phyloP scores from a whole-genome alignment of 331 rosid genomes.

The Dryas integrifolia region DNA sequence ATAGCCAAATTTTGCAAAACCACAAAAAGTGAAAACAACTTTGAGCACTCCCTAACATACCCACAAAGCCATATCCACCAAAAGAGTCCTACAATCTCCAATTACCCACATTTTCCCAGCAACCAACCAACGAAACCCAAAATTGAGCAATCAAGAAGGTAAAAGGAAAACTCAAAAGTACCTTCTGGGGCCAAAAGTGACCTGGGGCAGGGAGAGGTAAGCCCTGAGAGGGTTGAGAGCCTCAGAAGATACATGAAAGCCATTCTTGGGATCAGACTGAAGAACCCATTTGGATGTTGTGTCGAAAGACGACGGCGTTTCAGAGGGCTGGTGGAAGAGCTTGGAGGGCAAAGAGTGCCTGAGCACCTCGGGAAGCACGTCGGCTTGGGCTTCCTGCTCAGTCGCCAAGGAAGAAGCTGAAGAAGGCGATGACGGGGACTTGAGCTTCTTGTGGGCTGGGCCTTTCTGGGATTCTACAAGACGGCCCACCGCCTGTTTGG shows the following conservation, averaged over 20 bases:
- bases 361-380: conserved; percentile 79
- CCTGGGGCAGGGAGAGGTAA: conserved; percentile 74
- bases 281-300: conserved; percentile 80
- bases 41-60: not conserved
- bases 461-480: conserved; percentile 38
- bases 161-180: conserved; percentile 13
- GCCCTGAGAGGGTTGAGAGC: conserved; percentile 69
- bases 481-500: conserved; percentile 73
- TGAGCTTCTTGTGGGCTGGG: conserved; percentile 27
- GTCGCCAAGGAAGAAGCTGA: conserved; percentile 21
- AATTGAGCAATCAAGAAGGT: not conserved
- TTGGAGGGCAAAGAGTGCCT: conserved; percentile 72
- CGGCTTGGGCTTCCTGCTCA: conserved; percentile 41
- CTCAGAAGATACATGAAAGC: conserved; percentile 40
- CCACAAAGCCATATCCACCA: not conserved
- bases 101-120: not conserved
- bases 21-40: not conserved
- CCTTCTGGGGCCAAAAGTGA: conserved; percentile 91
- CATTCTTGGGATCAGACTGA: conserved; percentile 40
- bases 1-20: not conserved
- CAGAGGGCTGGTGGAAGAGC: conserved; percentile 39
- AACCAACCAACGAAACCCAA: not conserved
- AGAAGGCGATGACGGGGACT: conserved; percentile 28
- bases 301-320: conserved; percentile 26
- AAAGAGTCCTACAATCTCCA: not conserved